Evolutionary conservation across 495 filamentous ascomycete species (phyloP), one percentile per base, ranked within the genome.

Genomic region (Mytilinidion resinicola): DNA sequence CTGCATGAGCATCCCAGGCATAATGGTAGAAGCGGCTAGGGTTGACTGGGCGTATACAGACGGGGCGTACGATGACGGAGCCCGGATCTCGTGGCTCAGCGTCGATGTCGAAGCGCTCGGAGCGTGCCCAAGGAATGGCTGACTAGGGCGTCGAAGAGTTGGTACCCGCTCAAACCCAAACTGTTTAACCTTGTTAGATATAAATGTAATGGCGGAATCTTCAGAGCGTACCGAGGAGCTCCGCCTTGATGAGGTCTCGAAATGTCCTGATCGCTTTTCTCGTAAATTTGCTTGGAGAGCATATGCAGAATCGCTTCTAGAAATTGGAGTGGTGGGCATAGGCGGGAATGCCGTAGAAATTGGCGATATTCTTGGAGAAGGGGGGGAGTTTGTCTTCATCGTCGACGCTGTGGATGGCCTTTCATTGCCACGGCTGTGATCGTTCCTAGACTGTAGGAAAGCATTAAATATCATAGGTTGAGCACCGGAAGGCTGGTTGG

Each of bases 31-130:
- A n/a, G 93, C 93, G 34, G 93, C 93, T n/a, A 97, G 79, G 9
- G 93, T 98, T 14, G 91, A 96, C 65, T 92, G 89, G 2, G 93
- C 93, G 73, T 96, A 98, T 2, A 91, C 89, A 3, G 92, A 96
- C 1, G 93, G 92, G 1, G 93, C 91, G 74, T 98, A 98, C 3
- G 84, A 86, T 12, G 85, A 92, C 1, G 84, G 83, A 15, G 86
- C 82, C 48, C 86, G 80, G 57, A 82, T 80, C 61, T 91, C 89
- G 19, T 84, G 84, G 55, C 84, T 86, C 56, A 95, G 75, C 5
- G 89, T 89, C 9, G 89, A 93, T 25, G 91, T 90, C 10, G 93
- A 95, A 33, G 87, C 72, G 63, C 86, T 93, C 9, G 89, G 81
- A 14, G 85, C 77, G 67, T 96, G 91, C 57, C 88, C 87, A 20